phyloP scores from a whole-genome alignment of 2,329 filamentous ascomycete genomes.

The Colletotrichum gigasporum region DNA sequence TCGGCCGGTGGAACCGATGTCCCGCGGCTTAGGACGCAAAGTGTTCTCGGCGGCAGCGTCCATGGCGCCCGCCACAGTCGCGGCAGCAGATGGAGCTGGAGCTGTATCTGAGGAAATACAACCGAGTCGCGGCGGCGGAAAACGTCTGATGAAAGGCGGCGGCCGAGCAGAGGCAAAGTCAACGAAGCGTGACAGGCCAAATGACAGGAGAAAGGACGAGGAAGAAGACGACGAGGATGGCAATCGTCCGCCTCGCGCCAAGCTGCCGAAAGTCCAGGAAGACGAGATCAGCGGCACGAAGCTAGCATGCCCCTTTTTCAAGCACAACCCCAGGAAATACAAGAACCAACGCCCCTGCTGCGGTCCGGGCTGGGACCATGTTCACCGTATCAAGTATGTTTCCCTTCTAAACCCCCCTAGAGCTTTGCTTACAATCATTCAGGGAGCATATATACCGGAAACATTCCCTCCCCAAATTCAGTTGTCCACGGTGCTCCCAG shows the following conservation, averaged over 20 bases:
- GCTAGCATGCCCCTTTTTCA: constrained; percentile 51
- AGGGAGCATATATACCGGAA: constrained; percentile 50
- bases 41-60: no score
- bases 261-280: constrained; percentile 14
- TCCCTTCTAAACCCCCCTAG: accelerated
- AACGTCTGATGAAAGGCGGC: no score
- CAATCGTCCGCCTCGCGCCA: neutral
- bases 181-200: neutral
- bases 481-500: constrained; percentile 46
- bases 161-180: neutral
- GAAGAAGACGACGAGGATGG: neutral
- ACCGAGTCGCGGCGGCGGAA: no score
- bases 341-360: constrained; percentile 45
- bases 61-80: no score
- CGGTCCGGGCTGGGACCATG: constrained; percentile 47
- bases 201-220: neutral
- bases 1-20: no score
- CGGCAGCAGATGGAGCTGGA: no score
- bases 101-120: no score
- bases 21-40: no score
- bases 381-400: constrained; percentile 49
- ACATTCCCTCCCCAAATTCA: constrained; percentile 42
- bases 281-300: constrained; percentile 13
- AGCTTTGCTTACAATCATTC: neutral
- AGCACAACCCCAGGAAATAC: constrained; percentile 47